These are phyloP conservation scores for Ophiocordyceps sinensis DNA, from an alignment of 2,329 filamentous ascomycete species.

Conservation along the genomic window DNA sequence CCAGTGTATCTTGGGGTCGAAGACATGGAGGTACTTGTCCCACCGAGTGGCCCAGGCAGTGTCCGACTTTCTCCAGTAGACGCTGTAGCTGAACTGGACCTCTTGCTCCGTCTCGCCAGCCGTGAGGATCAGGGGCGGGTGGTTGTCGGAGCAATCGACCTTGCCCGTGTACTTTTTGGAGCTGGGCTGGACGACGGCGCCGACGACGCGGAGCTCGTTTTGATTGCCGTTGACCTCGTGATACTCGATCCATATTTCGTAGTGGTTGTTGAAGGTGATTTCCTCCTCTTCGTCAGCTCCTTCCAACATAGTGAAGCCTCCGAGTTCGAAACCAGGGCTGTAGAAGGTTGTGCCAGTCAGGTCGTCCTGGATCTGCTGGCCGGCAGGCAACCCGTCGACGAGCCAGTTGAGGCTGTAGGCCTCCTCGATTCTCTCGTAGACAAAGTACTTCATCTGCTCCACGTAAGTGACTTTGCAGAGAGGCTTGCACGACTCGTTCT, in stretches of 20 bases:
- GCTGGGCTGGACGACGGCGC: conserved; percentile 72
- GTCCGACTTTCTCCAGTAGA: conserved; percentile 70
- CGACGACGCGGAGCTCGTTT: conserved; percentile 73
- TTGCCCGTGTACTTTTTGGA: conserved; percentile 48
- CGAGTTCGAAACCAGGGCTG: conserved; percentile 60
- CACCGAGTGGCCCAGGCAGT: conserved; percentile 94
- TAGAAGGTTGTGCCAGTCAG: conserved; percentile 70
- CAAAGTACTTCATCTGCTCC: conserved; percentile 55
- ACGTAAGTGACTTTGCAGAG: conserved; percentile 58
- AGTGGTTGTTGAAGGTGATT: conserved; percentile 76
- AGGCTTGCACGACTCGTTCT: conserved; percentile 75
- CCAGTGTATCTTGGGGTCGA: conserved; percentile 97
- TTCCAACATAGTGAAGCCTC: conserved; percentile 43
- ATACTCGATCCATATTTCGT: conserved; percentile 86
- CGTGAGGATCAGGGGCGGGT: conserved; percentile 46
- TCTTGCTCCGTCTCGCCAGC: conserved; percentile 37
- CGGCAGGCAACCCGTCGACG: conserved; percentile 84
- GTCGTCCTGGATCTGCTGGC: conserved; percentile 65
- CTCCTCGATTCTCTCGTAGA: conserved; percentile 68
- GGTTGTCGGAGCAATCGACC: conserved; percentile 47
- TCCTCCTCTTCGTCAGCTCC: conserved; percentile 34
- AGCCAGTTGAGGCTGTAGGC: conserved; percentile 93
- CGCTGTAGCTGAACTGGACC: conserved; percentile 82
- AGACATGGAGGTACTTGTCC: conserved; percentile 98
- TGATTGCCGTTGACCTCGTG: conserved; percentile 57